Conservation (phyloP, 2,329 filamentous ascomycete species). For the Gnomoniopsis sp. region DNA sequence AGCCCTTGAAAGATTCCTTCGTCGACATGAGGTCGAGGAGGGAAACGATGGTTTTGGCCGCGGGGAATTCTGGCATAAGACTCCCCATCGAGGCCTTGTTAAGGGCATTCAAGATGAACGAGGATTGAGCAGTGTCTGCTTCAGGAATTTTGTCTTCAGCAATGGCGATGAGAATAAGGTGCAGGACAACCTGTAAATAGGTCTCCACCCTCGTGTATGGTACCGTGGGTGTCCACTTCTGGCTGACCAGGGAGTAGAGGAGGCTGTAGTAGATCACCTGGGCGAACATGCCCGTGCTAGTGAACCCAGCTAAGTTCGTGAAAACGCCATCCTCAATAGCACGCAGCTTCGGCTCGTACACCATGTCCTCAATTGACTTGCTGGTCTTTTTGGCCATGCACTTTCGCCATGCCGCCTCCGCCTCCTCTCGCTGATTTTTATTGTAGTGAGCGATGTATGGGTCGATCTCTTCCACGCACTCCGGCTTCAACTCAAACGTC, state of each 20-base stretch:
- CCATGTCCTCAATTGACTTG: slow-evolving; percentile 75
- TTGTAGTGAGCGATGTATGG: slow-evolving; percentile 95
- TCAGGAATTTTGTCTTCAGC: slow-evolving; percentile 71
- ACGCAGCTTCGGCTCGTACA: slow-evolving; percentile 83
- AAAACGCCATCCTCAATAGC: slow-evolving; percentile 77
- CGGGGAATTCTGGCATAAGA: slow-evolving; percentile 54
- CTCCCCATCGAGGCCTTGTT: slow-evolving; percentile 60
- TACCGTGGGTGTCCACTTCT: slow-evolving; percentile 67
- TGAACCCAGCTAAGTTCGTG: slow-evolving; percentile 72
- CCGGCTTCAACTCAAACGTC: slow-evolving; percentile 85
- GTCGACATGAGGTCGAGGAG: slow-evolving; percentile 59
- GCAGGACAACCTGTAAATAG: slow-evolving; percentile 86
- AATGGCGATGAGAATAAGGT: slow-evolving; percentile 81
- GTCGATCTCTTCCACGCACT: slow-evolving; percentile 84
- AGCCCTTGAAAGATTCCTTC: slow-evolving; percentile 75
- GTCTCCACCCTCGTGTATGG: slow-evolving; percentile 82
- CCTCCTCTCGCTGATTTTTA: slow-evolving; percentile 95
- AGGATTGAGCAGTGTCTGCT: slow-evolving; percentile 49
- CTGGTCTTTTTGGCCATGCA: slow-evolving; percentile 86
- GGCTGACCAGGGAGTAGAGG: slow-evolving; percentile 71
- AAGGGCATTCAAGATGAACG: slow-evolving; percentile 72
- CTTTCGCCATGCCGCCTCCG: slow-evolving; percentile 82
- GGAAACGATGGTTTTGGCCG: slow-evolving; percentile 60
- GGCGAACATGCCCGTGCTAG: slow-evolving; percentile 78
- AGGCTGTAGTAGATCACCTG: slow-evolving; percentile 89